A percentile compares a stretch with the other conserved stretches of the same genome.
These are phyloP conservation scores for Sugiyamaella grinbergsii DNA, from an alignment of 1,139 yeast genomes.

Conservation along the genomic window DNA sequence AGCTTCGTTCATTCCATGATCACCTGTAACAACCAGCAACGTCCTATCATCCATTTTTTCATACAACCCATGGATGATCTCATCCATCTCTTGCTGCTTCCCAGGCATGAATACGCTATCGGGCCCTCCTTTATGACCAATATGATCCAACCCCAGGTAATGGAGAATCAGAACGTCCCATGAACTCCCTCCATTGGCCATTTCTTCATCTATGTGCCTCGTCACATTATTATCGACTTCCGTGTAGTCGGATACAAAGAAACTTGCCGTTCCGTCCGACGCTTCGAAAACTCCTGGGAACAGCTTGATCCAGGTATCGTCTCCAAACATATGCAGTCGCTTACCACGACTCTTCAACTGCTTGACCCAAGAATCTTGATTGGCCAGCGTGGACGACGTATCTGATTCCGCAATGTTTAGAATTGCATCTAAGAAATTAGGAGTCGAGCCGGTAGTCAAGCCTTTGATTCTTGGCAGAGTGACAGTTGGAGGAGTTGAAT, in stretches of 20 bases:
- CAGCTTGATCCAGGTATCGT: slow-evolving; percentile 94
- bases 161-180: slow-evolving; percentile 93
- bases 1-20: slow-evolving; percentile 86
- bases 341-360: slow-evolving; percentile 56
- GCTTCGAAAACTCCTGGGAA: slow-evolving; percentile 68
- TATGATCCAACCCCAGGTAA: slow-evolving; percentile 92
- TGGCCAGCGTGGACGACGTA: slow-evolving; percentile 67
- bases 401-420: slow-evolving; percentile 93
- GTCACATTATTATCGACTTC: slow-evolving; percentile 95
- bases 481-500: slow-evolving; percentile 94
- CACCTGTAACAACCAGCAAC: slow-evolving; percentile 79
- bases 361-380: slow-evolving; percentile 84
- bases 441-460: slow-evolving; percentile 89
- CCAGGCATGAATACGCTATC: slow-evolving; percentile 72
- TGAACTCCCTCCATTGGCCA: slow-evolving; percentile 40
- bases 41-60: slow-evolving; percentile 56
- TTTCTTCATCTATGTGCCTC: slow-evolving; percentile 67
- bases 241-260: slow-evolving; percentile 90
- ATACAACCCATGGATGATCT: slow-evolving; percentile 58
- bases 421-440: slow-evolving; percentile 93
- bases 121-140: slow-evolving; percentile 97
- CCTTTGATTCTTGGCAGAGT: slow-evolving; percentile 93
- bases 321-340: slow-evolving; percentile 84
- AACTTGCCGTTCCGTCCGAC: slow-evolving; percentile 87
- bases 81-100: slow-evolving; percentile 87